phyloP scores from a whole-genome alignment of 257 asterid species.

The Thymus quinquecostatus region DNA sequence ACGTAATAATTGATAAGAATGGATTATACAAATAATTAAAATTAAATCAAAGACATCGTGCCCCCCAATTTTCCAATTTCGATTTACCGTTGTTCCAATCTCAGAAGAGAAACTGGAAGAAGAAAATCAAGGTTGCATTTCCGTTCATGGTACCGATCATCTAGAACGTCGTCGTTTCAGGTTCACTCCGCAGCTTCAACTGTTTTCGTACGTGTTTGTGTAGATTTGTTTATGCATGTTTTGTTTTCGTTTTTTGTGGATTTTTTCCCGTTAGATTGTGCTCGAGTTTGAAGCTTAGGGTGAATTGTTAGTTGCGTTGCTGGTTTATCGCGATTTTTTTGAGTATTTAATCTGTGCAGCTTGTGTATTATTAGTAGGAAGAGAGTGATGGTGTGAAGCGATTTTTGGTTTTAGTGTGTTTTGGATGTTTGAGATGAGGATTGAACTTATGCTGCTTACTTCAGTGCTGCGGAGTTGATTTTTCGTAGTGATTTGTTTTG shows the following conservation, averaged over 20 bases:
- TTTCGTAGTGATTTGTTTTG: conserved; percentile 1
- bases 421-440: conserved; percentile 23
- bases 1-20: background rate
- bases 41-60: conserved; percentile 37
- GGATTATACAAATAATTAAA: background rate
- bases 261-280: conserved; percentile 11
- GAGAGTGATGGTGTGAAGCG: conserved; percentile 24
- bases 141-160: conserved; percentile 39
- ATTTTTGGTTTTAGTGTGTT: conserved; percentile 10
- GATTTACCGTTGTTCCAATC: conserved; percentile 31
- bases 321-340: conserved; percentile 17
- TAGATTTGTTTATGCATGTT: background rate
- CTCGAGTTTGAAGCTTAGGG: conserved; percentile 27
- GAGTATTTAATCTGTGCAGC: background rate
- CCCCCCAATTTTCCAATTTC: conserved; percentile 34
- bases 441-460: conserved; percentile 32
- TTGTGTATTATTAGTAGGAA: background rate
- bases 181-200: conserved; percentile 34
- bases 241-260: background rate
- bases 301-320: conserved; percentile 24
- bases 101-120: conserved; percentile 25
- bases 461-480: conserved; percentile 19
- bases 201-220: conserved; percentile 23
- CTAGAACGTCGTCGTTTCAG: conserved; percentile 45
- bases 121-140: conserved; percentile 18